Conservation (phyloP, 768 basidiomycete species). For the Phanerochaete sordida region DNA sequence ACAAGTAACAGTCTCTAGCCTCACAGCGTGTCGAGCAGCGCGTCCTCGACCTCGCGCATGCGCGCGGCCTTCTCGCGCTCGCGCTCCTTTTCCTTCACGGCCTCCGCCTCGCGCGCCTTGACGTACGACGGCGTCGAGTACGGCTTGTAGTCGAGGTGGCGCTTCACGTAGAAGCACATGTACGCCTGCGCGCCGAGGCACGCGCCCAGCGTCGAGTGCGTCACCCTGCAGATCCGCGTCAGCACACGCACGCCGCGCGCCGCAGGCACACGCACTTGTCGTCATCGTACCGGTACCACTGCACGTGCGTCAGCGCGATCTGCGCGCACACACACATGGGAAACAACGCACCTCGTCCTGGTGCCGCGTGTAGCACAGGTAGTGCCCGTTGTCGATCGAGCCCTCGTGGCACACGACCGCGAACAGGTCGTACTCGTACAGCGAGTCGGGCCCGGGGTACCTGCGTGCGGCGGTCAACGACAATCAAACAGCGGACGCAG, state of each 20-base stretch:
- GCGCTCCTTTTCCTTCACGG: conserved; percentile 54
- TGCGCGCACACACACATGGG: background rate
- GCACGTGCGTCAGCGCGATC: background rate
- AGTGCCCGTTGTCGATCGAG: conserved; percentile 92
- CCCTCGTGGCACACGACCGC: conserved; percentile 95
- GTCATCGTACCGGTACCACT: conserved; percentile 96
- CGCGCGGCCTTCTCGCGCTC: conserved; percentile 51
- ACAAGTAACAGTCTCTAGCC: conserved; percentile 15
- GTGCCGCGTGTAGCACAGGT: conserved; percentile 82
- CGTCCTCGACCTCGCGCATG: conserved; percentile 49
- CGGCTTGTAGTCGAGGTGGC: conserved; percentile 81
- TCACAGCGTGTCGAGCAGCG: conserved; percentile 46
- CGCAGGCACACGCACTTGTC: conserved; percentile 57
- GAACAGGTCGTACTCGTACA: conserved; percentile 90
- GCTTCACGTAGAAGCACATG: conserved; percentile 96
- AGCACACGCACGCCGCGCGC: background rate
- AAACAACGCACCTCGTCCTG: conserved; percentile 68
- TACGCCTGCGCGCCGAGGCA: conserved; percentile 77
- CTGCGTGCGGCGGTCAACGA: conserved; percentile 21
- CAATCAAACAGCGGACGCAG: background rate
- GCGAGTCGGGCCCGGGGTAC: conserved; percentile 53
- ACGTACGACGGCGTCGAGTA: conserved; percentile 66
- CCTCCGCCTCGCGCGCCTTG: conserved; percentile 61
- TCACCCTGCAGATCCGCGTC: conserved; percentile 47
- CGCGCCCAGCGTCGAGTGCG: conserved; percentile 60